phyloP scores from a whole-genome alignment of 2,329 filamentous ascomycete genomes.

The Aureobasidium sp. region DNA sequence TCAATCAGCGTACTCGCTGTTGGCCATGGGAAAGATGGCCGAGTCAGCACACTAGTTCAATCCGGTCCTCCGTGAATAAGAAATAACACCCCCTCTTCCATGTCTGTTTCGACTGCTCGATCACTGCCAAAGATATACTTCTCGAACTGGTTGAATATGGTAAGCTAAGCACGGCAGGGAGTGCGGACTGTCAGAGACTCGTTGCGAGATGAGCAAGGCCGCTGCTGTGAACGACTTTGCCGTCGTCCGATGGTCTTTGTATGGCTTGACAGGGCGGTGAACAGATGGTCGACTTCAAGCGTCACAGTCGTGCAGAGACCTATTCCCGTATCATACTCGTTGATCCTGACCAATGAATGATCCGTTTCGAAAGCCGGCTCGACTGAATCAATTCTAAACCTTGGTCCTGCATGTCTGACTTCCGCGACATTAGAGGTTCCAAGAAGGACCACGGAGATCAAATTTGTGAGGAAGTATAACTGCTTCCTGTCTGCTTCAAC shows the following conservation, averaged over 20 bases:
- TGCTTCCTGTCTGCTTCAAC: neutral
- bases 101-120: conserved; percentile 41
- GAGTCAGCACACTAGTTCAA: neutral
- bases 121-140: conserved; percentile 37
- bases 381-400: neutral
- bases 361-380: neutral
- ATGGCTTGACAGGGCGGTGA: neutral
- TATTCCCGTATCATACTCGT: too few species aligned
- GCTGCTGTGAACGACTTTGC: neutral
- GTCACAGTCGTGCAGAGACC: neutral
- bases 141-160: neutral
- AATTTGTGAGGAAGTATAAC: neutral
- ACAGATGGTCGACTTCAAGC: neutral
- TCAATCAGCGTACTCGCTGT: neutral
- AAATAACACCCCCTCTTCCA: conserved; percentile 29
- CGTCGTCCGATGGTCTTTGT: neutral
- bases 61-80: neutral
- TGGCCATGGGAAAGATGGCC: neutral
- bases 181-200: neutral
- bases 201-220: neutral
- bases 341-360: too few species aligned
- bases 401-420: neutral
- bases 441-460: too few species aligned
- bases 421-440: neutral
- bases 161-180: neutral